Percentiles rank a stretch among this genome's conserved stretches.
Conservation (phyloP, 768 basidiomycete genomes). For the Lentinula edodes region DNA sequence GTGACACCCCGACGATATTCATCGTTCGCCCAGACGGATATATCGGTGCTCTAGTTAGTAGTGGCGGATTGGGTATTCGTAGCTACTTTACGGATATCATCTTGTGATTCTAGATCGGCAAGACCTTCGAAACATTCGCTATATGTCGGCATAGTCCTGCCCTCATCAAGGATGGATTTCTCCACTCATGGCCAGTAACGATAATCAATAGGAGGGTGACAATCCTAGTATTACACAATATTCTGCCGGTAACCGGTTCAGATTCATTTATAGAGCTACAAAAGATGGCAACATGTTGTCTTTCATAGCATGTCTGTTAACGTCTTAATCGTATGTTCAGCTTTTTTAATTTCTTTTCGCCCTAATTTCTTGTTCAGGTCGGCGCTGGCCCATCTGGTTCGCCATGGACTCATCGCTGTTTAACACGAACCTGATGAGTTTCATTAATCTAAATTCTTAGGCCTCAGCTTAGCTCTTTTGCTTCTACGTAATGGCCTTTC, state of each 20-base stretch:
- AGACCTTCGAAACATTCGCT: no score
- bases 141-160: no score
- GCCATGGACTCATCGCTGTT: not conserved
- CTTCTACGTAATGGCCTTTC: conserved; percentile 23
- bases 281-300: not conserved
- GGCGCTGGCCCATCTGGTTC: conserved; percentile 3
- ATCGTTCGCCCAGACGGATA: conserved; percentile 37
- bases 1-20: conserved; percentile 22
- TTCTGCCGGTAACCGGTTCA: no score
- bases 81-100: not conserved
- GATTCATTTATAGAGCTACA: not conserved
- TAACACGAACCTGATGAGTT: not conserved
- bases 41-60: conserved; percentile 19
- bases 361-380: not conserved
- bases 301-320: not conserved
- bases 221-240: no score
- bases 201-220: no score
- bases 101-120: not conserved
- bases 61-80: not conserved
- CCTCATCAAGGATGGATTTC: no score
- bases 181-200: no score
- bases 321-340: not conserved
- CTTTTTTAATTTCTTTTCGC: not conserved
- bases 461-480: conserved; percentile 24
- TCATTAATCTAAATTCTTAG: conserved; percentile 10